Conservation (phyloP, 371 early-diverging fungal species). For the Zopfochytrium polystomum region DNA sequence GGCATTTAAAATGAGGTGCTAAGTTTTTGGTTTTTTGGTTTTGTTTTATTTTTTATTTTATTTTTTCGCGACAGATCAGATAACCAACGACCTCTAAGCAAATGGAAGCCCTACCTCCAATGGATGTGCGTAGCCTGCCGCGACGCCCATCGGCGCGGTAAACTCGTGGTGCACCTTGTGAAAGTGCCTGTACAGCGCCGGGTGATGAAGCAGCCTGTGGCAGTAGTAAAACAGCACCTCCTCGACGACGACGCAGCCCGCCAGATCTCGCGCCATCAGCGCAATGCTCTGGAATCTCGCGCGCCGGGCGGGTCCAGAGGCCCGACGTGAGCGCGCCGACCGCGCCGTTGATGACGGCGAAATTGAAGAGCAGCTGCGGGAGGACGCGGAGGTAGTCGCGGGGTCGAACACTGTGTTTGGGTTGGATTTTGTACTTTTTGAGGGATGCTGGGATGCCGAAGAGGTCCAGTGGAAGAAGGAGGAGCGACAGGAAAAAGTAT, state of each 20-base stretch:
- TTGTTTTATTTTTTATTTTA: too few species aligned
- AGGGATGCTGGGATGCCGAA: not conserved
- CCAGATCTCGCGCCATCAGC: constrained; percentile 39
- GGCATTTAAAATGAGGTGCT: constrained; percentile 41
- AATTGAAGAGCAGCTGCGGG: constrained; percentile 12
- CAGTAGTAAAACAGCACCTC: constrained; percentile 63
- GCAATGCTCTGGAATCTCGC: constrained; percentile 27
- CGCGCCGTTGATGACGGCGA: constrained; percentile 9
- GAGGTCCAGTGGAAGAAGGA: constrained; percentile 10
- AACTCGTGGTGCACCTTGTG: constrained; percentile 92
- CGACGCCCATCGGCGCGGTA: constrained; percentile 76
- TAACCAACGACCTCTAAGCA: not conserved
- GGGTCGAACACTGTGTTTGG: not conserved
- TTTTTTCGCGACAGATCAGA: not conserved
- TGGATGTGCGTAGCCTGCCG: constrained; percentile 25
- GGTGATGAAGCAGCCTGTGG: constrained; percentile 79
- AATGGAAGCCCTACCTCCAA: constrained; percentile 17
- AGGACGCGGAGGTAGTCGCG: constrained; percentile 1
- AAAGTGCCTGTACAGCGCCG: constrained; percentile 72
- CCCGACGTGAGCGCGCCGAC: not conserved
- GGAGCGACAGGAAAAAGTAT: constrained; percentile 10
- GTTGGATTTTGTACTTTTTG: constrained; percentile 11
- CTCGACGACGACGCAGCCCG: constrained; percentile 53
- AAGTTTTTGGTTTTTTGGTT: too few species aligned
- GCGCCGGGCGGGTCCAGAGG: not conserved